Evolutionary conservation across 208 protist genomes (phyloP).

Genomic region (Blastocrithidia nonstop): DNA sequence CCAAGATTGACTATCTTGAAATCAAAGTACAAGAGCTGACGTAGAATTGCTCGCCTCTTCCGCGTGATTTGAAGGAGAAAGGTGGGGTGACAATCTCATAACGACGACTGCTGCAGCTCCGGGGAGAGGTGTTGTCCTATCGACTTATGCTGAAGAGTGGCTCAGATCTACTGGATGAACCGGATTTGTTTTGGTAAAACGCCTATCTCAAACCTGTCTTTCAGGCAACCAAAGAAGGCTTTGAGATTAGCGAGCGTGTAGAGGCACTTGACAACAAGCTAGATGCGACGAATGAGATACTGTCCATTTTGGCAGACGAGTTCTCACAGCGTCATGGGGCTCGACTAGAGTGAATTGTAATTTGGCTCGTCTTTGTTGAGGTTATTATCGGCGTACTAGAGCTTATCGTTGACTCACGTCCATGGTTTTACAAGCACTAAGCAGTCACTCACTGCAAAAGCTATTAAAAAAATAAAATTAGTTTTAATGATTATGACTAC

Average conservation of each 20-base stretch:
- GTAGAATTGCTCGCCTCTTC: conserved; percentile 50
- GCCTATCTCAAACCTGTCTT: conserved; percentile 66
- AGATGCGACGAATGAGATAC: conserved; percentile 58
- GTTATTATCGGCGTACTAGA: conserved; percentile 67
- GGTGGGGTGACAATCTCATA: conserved; percentile 48
- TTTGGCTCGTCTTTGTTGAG: conserved; percentile 68
- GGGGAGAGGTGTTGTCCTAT: conserved; percentile 57
- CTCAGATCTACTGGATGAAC: conserved; percentile 65
- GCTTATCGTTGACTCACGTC: conserved; percentile 35
- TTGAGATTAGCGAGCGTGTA: conserved; percentile 40
- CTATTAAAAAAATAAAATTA: no score
- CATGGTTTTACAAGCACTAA: conserved; percentile 31
- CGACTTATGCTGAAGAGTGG: conserved; percentile 68
- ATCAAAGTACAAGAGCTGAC: conserved; percentile 51
- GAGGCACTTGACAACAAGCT: conserved; percentile 65
- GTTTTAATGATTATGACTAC: no score
- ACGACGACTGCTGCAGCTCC: conserved; percentile 38
- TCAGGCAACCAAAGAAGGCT: conserved; percentile 57
- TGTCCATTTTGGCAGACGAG: conserved; percentile 63
- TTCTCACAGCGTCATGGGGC: conserved; percentile 60
- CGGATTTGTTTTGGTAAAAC: conserved; percentile 74
- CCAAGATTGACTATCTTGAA: conserved; percentile 74
- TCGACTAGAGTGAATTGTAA: conserved; percentile 73
- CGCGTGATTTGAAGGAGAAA: conserved; percentile 39
- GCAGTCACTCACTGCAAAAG: no score